phyloP scores from a whole-genome alignment of 305 asterid genomes.

The Solanum chacoense region DNA sequence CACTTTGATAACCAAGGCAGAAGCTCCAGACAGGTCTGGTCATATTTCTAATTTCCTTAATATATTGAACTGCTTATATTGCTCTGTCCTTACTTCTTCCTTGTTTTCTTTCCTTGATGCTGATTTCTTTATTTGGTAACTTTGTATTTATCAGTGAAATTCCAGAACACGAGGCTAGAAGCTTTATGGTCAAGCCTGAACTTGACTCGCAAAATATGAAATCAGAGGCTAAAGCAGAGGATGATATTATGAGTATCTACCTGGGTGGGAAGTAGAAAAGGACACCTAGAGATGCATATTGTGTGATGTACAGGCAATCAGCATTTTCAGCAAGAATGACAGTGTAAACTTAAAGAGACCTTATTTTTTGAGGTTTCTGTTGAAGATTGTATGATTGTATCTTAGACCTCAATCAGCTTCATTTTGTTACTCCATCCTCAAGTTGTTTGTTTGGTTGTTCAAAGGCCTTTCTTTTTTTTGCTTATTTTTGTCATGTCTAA shows the following conservation, averaged over 20 bases:
- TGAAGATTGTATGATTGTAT: not conserved
- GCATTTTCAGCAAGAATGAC: not conserved
- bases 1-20: conserved; percentile 55
- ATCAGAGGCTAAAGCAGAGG: conserved; percentile 9
- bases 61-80: not conserved
- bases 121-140: not conserved
- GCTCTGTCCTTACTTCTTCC: not conserved
- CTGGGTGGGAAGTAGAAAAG: conserved; percentile 11
- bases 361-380: not conserved
- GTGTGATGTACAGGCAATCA: not conserved
- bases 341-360: not conserved
- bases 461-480: not conserved
- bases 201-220: conserved; percentile 17
- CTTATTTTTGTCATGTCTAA: not conserved
- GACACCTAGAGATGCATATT: not conserved
- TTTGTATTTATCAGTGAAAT: conserved; percentile 34
- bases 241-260: conserved; percentile 6
- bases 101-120: not conserved
- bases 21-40: conserved; percentile 73
- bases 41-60: not conserved
- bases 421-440: not conserved
- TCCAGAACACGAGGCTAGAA: conserved; percentile 47
- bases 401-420: not conserved
- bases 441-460: not conserved
- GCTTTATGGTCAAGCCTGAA: conserved; percentile 29